phyloP scores from a whole-genome alignment of 805 yeast genomes.

The Saccharomyces paradoxus region DNA sequence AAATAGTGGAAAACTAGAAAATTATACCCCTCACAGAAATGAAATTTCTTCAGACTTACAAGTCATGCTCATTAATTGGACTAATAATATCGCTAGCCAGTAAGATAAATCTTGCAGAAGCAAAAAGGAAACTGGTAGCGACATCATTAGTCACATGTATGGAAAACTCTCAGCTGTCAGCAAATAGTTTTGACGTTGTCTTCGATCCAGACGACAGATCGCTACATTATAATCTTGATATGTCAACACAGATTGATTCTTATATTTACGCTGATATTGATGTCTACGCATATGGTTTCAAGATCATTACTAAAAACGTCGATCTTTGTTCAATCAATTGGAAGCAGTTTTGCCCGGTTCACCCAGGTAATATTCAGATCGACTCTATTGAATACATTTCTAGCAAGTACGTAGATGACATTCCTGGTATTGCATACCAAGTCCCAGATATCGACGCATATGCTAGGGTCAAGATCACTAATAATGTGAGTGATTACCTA shows the following conservation, averaged over 20 bases:
- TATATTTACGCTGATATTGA: slow-evolving; percentile 60
- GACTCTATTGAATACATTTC: slow-evolving; percentile 59
- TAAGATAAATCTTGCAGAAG: slow-evolving; percentile 5
- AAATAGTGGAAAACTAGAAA: not conserved
- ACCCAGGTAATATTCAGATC: slow-evolving; percentile 72
- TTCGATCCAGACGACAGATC: slow-evolving; percentile 67
- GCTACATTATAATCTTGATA: slow-evolving; percentile 58
- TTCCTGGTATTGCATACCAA: slow-evolving; percentile 79
- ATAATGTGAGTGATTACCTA: slow-evolving; percentile 36
- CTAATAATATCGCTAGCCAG: not conserved
- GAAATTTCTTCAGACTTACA: not conserved
- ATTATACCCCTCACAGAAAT: not conserved
- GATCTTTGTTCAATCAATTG: slow-evolving; percentile 58
- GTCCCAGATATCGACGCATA: slow-evolving; percentile 85
- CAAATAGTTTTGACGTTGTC: slow-evolving; percentile 63
- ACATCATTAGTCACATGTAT: slow-evolving; percentile 80
- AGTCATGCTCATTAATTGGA: not conserved
- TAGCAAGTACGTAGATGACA: slow-evolving; percentile 39
- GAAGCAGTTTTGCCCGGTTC: slow-evolving; percentile 86
- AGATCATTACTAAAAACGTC: slow-evolving; percentile 47
- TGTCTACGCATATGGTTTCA: slow-evolving; percentile 82
- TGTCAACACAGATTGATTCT: slow-evolving; percentile 60
- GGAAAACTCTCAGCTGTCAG: slow-evolving; percentile 65
- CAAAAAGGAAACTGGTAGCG: slow-evolving; percentile 41
- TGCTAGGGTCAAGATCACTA: slow-evolving; percentile 48